Evolutionary conservation across 306 rosid genomes (phyloP).

Genomic region (Hippophae tibetana): DNA sequence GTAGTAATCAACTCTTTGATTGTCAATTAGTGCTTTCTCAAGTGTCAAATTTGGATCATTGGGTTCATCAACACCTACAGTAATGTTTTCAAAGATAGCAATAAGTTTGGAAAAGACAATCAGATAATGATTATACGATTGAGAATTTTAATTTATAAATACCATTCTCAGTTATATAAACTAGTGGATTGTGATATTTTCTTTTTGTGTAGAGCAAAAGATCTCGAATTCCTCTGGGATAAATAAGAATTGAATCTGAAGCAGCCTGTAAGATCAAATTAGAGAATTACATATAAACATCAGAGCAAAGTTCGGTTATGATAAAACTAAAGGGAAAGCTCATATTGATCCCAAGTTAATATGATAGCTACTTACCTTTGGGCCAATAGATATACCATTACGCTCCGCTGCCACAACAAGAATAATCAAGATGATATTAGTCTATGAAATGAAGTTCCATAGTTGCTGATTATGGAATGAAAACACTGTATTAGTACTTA

Average conservation of each 20-base stretch:
- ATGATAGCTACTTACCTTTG: conserved; percentile 15
- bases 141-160: background rate
- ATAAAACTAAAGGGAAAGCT: background rate
- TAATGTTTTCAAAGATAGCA: background rate
- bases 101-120: too few relatives aligned
- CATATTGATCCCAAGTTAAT: too few relatives aligned
- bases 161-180: conserved; percentile 35
- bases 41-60: conserved; percentile 22
- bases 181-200: conserved; percentile 24
- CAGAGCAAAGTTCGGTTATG: background rate
- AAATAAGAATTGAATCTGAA: conserved; percentile 21
- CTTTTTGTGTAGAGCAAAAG: conserved; percentile 20
- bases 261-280: conserved; percentile 14
- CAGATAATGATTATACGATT: background rate
- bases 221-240: conserved; percentile 21
- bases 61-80: conserved; percentile 35
- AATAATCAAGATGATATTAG: too few relatives aligned
- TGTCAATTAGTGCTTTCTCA: conserved; percentile 29
- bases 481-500: conserved; percentile 18
- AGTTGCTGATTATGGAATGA: too few relatives aligned
- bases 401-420: conserved; percentile 20
- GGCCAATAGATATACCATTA: conserved; percentile 40
- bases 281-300: background rate
- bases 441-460: too few relatives aligned
- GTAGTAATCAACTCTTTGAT: conserved; percentile 27